These are phyloP conservation scores for Globisporangium irregulare DNA, from an alignment of 352 stramenopile genomes.

Conservation along the genomic window DNA sequence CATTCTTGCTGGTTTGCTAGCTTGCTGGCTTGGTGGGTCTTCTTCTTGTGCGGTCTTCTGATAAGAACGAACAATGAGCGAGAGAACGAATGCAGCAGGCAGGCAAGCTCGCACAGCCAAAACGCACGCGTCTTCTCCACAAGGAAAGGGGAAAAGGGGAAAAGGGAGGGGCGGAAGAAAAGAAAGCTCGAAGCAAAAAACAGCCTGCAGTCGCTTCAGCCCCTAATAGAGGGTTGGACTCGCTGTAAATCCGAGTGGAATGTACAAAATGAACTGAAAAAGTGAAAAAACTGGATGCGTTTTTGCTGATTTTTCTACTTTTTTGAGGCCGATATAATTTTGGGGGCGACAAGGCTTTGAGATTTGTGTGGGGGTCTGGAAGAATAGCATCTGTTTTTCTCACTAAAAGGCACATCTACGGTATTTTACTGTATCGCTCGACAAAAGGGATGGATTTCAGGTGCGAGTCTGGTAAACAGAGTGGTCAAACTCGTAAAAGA, in stretches of 20 bases:
- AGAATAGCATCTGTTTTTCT: not conserved
- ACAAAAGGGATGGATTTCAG: not conserved
- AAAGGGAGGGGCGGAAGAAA: conserved; percentile 8
- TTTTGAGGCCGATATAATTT: not conserved
- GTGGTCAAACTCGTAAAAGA: not conserved
- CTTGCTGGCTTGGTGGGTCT: not conserved
- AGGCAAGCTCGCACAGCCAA: not conserved
- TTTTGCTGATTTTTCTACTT: not conserved
- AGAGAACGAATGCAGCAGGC: conserved; percentile 6
- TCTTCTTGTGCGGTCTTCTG: not conserved
- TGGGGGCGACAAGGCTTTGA: not conserved
- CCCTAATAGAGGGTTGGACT: conserved; percentile 15
- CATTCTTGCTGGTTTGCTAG: conserved; percentile 28
- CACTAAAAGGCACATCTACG: not conserved
- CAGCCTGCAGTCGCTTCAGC: conserved; percentile 3
- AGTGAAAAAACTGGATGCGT: not conserved
- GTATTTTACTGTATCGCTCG: not conserved
- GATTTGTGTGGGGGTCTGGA: not conserved
- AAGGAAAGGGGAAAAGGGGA: not conserved
- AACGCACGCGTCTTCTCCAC: conserved; percentile 1
- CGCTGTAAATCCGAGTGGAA: not conserved
- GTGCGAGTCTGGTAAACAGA: not conserved
- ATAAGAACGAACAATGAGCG: conserved; percentile 29
- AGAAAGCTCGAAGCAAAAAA: not conserved
- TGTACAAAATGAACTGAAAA: not conserved